These are phyloP conservation scores for Geosmithia putterillii DNA, from an alignment of 2,329 filamentous ascomycete species.

Conservation along the genomic window DNA sequence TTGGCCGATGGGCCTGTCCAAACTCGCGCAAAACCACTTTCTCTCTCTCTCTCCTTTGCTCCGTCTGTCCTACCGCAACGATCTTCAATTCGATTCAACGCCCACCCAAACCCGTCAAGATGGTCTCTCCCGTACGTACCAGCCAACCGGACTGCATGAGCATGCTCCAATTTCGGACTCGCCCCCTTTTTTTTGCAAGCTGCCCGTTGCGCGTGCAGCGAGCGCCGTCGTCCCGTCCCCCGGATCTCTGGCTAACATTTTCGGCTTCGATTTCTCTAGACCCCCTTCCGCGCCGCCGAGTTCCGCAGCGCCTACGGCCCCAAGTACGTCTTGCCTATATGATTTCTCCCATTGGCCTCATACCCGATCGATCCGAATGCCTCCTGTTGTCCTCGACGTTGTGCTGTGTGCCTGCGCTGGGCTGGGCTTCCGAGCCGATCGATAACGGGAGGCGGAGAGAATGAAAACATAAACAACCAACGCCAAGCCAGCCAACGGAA, in stretches of 20 bases:
- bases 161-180: too few species aligned
- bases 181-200: too few species aligned
- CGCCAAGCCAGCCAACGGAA: too few species aligned
- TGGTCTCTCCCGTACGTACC: conserved; percentile 26
- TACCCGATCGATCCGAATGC: background rate
- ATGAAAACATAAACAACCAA: background rate
- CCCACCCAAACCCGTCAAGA: conserved; percentile 20
- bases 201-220: too few species aligned
- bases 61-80: conserved; percentile 5
- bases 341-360: background rate
- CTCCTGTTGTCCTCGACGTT: too few species aligned
- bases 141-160: too few species aligned
- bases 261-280: conserved; percentile 19
- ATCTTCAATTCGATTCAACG: conserved; percentile 20
- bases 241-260: background rate
- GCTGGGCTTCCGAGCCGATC: too few species aligned
- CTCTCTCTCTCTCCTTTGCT: too few species aligned
- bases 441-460: background rate
- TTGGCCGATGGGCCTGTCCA: conserved; percentile 3
- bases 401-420: too few species aligned
- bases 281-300: conserved; percentile 29
- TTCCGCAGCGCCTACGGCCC: conserved; percentile 55
- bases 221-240: too few species aligned
- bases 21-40: conserved; percentile 6
- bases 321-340: conserved; percentile 34